Conservation (phyloP, 2,329 filamentous ascomycete genomes). For the Neoarthrinium moseri region DNA sequence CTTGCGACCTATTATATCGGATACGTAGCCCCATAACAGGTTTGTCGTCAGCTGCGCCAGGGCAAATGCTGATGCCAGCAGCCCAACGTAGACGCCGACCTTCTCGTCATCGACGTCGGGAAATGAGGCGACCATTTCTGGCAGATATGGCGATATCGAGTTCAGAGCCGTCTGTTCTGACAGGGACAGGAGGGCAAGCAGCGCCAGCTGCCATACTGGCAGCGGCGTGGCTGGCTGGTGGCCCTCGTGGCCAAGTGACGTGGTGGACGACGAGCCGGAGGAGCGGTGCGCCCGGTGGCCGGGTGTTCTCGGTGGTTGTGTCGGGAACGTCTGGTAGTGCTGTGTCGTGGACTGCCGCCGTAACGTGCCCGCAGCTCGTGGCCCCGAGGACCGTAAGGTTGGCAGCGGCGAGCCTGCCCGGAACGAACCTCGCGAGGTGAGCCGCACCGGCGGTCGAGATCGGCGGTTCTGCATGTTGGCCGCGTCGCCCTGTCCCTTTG, state of each 20-base stretch:
- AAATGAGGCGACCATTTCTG: slow-evolving; percentile 86
- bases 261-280: slow-evolving; percentile 25
- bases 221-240: slow-evolving; percentile 67
- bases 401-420: slow-evolving; percentile 30
- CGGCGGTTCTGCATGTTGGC: slow-evolving; percentile 1
- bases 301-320: slow-evolving; percentile 67
- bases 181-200: slow-evolving; percentile 85
- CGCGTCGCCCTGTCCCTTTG: neutral
- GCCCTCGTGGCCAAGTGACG: slow-evolving; percentile 26
- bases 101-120: slow-evolving; percentile 70
- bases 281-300: slow-evolving; percentile 39
- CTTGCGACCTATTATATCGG: slow-evolving; percentile 76
- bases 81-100: slow-evolving; percentile 84
- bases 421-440: slow-evolving; percentile 27
- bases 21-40: slow-evolving; percentile 85
- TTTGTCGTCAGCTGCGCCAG: slow-evolving; percentile 91
- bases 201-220: slow-evolving; percentile 76
- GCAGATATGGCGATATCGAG: slow-evolving; percentile 92
- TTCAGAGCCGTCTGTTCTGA: slow-evolving; percentile 96
- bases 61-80: slow-evolving; percentile 88
- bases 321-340: slow-evolving; percentile 81
- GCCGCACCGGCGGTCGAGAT: slow-evolving; percentile 13
- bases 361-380: slow-evolving; percentile 12
- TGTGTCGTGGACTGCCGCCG: slow-evolving; percentile 40
- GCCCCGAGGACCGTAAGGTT: slow-evolving; percentile 15